Percentiles rank a stretch among this genome's conserved stretches.
Evolutionary conservation across 768 basidiomycete species (phyloP).

Genomic region (Boletus patriciae): DNA sequence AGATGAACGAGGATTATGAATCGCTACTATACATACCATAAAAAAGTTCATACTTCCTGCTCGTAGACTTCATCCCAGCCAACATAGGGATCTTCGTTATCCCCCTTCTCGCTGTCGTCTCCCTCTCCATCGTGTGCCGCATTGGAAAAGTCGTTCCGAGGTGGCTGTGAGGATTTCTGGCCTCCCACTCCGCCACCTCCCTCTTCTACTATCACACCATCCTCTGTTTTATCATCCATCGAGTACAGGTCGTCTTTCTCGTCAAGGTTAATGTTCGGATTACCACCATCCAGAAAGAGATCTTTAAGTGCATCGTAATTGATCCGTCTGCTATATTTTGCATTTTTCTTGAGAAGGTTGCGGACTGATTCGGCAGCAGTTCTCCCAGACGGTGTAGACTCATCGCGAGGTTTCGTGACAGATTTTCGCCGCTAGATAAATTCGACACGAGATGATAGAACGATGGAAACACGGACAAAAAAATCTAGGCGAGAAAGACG

Average conservation of each 20-base stretch:
- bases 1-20: background rate
- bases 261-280: slow-evolving; percentile 31
- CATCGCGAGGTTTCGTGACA: slow-evolving; percentile 65
- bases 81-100: slow-evolving; percentile 30
- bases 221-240: slow-evolving; percentile 50
- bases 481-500: slow-evolving; percentile 46
- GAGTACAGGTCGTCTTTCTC: slow-evolving; percentile 54
- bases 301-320: slow-evolving; percentile 89
- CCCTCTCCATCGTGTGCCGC: slow-evolving; percentile 21
- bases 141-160: slow-evolving; percentile 5
- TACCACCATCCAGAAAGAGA: slow-evolving; percentile 56
- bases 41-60: slow-evolving; percentile 54
- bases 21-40: background rate
- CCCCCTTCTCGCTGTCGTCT: slow-evolving; percentile 42
- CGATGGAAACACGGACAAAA: slow-evolving; percentile 16
- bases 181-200: slow-evolving; percentile 38
- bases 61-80: slow-evolving; percentile 61
- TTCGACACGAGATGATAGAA: slow-evolving; percentile 7
- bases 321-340: slow-evolving; percentile 88
- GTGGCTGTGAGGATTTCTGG: slow-evolving; percentile 36
- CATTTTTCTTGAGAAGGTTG: slow-evolving; percentile 75
- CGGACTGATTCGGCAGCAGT: slow-evolving; percentile 37
- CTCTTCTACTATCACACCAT: slow-evolving; percentile 39
- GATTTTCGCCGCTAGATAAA: slow-evolving; percentile 65
- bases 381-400: slow-evolving; percentile 51